phyloP scores from a whole-genome alignment of 192 early-diverging fungal species.

The Funneliformis mosseae region DNA sequence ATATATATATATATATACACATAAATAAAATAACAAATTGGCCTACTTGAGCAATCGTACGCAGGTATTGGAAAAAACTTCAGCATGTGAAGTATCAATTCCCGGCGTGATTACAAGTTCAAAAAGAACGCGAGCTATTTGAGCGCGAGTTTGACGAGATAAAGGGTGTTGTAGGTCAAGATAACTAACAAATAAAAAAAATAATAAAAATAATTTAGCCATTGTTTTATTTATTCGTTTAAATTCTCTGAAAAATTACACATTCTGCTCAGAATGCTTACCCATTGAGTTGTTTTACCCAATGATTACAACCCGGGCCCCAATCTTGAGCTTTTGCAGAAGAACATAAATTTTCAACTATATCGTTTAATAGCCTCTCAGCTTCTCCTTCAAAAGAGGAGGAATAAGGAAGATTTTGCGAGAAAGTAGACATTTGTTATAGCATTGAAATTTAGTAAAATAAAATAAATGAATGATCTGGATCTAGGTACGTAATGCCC shows the following conservation, averaged over 20 bases:
- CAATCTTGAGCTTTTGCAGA: conserved; percentile 58
- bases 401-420: conserved; percentile 46
- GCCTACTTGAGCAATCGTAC: conserved; percentile 70
- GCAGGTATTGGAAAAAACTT: conserved; percentile 59
- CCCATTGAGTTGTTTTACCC: conserved; percentile 62
- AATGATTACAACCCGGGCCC: conserved; percentile 53
- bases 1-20: neutral
- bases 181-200: conserved; percentile 48
- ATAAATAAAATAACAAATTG: neutral
- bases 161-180: conserved; percentile 65
- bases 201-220: neutral
- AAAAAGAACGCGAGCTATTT: conserved; percentile 63
- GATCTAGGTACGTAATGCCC: too few species aligned
- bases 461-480: too few species aligned
- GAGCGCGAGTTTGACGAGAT: conserved; percentile 55
- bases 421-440: conserved; percentile 28
- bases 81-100: conserved; percentile 69
- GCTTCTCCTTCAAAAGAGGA: conserved; percentile 42
- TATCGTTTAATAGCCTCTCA: conserved; percentile 49
- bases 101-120: conserved; percentile 64
- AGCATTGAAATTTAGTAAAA: too few species aligned
- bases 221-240: neutral
- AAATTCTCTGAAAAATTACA: neutral
- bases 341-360: conserved; percentile 48
- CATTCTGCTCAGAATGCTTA: conserved; percentile 35